phyloP scores from a whole-genome alignment of 306 rosid genomes.

The Quercus engelmannii region DNA sequence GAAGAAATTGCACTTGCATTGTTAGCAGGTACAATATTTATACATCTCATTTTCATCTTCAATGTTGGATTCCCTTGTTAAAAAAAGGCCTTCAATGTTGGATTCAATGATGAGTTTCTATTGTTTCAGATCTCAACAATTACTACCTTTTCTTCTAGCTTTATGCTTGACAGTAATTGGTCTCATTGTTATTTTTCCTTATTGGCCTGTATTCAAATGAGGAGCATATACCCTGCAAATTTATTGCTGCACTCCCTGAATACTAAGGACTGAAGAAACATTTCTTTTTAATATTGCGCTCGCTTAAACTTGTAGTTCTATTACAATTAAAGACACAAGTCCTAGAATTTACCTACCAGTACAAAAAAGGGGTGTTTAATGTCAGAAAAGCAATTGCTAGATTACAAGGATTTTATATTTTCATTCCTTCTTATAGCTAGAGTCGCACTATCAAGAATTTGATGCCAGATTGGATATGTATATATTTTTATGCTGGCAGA shows the following conservation, averaged over 20 bases:
- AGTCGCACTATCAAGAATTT: neutral
- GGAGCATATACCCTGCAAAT: too few relatives aligned
- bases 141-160: neutral
- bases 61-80: neutral
- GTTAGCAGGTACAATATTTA: constrained; percentile 11
- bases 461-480: neutral
- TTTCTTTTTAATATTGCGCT: too few relatives aligned
- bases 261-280: too few relatives aligned
- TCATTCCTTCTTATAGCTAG: neutral
- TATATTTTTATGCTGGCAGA: neutral
- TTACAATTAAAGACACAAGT: too few relatives aligned
- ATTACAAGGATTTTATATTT: neutral
- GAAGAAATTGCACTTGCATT: constrained; percentile 7
- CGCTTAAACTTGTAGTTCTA: neutral
- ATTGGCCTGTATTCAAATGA: too few relatives aligned
- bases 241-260: too few relatives aligned
- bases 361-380: neutral
- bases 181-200: too few relatives aligned
- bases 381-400: neutral
- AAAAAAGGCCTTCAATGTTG: neutral
- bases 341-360: neutral
- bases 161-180: neutral
- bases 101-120: neutral
- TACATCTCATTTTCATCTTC: neutral
- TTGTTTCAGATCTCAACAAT: neutral